These are phyloP conservation scores for Protomyces arabidopsidicola DNA, from an alignment of 1,139 yeast genomes.

Conservation along the genomic window DNA sequence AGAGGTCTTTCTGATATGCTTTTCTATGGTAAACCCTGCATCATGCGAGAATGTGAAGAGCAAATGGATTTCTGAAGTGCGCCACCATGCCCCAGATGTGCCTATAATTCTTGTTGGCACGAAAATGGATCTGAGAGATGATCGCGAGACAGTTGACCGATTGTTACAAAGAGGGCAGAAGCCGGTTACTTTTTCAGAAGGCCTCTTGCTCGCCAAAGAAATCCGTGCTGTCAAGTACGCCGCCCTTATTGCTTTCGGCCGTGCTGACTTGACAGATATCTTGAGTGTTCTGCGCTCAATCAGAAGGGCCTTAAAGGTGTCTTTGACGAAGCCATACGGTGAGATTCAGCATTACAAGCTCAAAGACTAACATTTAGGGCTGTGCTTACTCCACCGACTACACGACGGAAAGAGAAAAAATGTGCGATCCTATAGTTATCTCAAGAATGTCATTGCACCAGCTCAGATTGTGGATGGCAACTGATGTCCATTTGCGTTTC, in stretches of 20 bases:
- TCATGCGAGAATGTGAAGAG: constrained; percentile 64
- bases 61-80: constrained; percentile 78
- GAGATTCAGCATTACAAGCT: constrained; percentile 39
- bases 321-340: constrained; percentile 73
- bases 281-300: constrained; percentile 92
- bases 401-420: constrained; percentile 40
- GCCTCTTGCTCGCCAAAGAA: constrained; percentile 62
- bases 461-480: neutral
- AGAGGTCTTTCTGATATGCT: constrained; percentile 80
- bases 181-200: constrained; percentile 63
- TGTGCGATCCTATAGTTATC: constrained; percentile 39
- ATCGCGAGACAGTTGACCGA: constrained; percentile 68
- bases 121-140: constrained; percentile 78
- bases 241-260: neutral
- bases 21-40: constrained; percentile 76
- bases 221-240: constrained; percentile 57
- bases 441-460: neutral
- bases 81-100: constrained; percentile 78
- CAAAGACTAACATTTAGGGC: constrained; percentile 1
- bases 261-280: constrained; percentile 41
- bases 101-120: constrained; percentile 80
- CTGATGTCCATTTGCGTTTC: too few relatives aligned
- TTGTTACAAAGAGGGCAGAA: constrained; percentile 57
- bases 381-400: constrained; percentile 23
- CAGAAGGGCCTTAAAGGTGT: constrained; percentile 68